Percentiles rank a stretch among this genome's conserved stretches.
Conservation (phyloP, 78 protist genomes). For the Dictyostelium firmibasis region DNA sequence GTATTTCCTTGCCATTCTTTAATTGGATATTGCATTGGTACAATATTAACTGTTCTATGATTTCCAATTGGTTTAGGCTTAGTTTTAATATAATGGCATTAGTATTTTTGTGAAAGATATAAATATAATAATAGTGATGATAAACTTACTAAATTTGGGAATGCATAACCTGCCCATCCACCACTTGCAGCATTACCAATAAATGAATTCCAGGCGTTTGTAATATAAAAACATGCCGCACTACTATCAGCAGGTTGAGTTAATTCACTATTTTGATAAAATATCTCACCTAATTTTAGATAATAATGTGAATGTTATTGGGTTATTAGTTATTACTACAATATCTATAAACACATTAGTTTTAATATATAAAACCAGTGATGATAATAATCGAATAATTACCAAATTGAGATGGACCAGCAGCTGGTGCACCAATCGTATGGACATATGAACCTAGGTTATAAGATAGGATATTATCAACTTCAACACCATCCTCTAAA, state of each 20-base stretch:
- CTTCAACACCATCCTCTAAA: slow-evolving; percentile 86
- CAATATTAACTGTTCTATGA: background rate
- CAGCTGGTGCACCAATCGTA: slow-evolving; percentile 75
- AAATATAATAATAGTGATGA: background rate
- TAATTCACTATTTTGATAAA: slow-evolving; percentile 2
- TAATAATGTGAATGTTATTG: too few species aligned
- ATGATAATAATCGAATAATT: too few species aligned
- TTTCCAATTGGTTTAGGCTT: slow-evolving; percentile 45
- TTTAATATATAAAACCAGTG: too few species aligned
- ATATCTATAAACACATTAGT: too few species aligned
- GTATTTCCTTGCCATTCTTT: slow-evolving; percentile 76
- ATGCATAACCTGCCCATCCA: slow-evolving; percentile 81
- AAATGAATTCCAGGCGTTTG: slow-evolving; percentile 83
- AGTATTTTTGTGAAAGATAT: too few species aligned
- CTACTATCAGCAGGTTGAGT: slow-evolving; percentile 84
- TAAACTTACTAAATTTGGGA: slow-evolving; percentile 59
- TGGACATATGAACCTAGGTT: slow-evolving; percentile 78
- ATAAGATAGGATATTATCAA: slow-evolving; percentile 62
- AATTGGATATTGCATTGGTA: slow-evolving; percentile 61
- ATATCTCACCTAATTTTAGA: slow-evolving; percentile 45
- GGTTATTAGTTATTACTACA: too few species aligned
- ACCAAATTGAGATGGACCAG: slow-evolving; percentile 47
- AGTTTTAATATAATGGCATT: too few species aligned
- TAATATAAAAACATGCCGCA: slow-evolving; percentile 86
- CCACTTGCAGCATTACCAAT: slow-evolving; percentile 70